Percentiles rank a stretch among this genome's conserved stretches.
Conservation (phyloP, 345 rosid genomes). For the Aurinia saxatilis region DNA sequence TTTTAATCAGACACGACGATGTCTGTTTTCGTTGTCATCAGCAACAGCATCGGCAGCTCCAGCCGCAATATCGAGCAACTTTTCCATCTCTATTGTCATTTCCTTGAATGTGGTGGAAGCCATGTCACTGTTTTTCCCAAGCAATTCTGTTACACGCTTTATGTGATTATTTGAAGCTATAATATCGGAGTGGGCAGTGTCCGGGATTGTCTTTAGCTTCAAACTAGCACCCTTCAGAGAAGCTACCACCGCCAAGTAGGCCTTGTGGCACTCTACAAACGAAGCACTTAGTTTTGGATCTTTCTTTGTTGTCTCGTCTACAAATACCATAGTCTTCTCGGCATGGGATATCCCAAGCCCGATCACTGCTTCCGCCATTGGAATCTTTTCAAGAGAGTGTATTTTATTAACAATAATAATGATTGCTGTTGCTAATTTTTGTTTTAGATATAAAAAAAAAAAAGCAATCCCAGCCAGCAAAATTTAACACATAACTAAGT, state of each 20-base stretch:
- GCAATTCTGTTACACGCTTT: background rate
- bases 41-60: slow-evolving; percentile 30
- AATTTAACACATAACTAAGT: too few relatives aligned
- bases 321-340: slow-evolving; percentile 19
- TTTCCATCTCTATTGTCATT: slow-evolving; percentile 26
- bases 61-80: slow-evolving; percentile 22
- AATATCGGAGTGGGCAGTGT: slow-evolving; percentile 22
- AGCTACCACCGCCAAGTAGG: slow-evolving; percentile 7
- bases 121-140: slow-evolving; percentile 14
- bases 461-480: too few relatives aligned
- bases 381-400: background rate
- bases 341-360: slow-evolving; percentile 13
- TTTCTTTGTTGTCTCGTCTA: slow-evolving; percentile 14
- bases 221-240: slow-evolving; percentile 12
- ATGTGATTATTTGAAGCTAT: background rate
- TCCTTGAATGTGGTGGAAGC: slow-evolving; percentile 14
- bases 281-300: too few relatives aligned
- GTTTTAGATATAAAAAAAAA: too few relatives aligned
- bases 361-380: slow-evolving; percentile 24
- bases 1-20: slow-evolving; percentile 21
- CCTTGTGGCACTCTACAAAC: slow-evolving; percentile 22
- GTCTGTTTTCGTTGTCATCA: slow-evolving; percentile 29
- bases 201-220: slow-evolving; percentile 19
- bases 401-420: background rate
- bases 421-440: background rate